These are phyloP conservation scores for Actinomucor elegans DNA, from an alignment of 371 early-diverging fungal species.

Conservation along the genomic window DNA sequence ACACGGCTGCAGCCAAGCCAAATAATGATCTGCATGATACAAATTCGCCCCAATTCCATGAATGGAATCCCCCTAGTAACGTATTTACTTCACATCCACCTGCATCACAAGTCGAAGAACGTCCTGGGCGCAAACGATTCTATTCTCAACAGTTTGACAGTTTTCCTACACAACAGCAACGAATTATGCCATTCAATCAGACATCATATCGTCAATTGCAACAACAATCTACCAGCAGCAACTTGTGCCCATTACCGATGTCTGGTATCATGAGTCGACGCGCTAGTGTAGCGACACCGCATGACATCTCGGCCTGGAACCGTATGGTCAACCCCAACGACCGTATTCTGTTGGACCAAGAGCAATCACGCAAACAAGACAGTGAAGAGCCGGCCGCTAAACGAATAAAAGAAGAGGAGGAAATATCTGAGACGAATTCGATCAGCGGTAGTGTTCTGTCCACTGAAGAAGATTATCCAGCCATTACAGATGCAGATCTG, in stretches of 20 bases:
- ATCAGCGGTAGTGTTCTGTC: not conserved
- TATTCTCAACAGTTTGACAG: slow-evolving; percentile 16
- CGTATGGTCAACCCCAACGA: slow-evolving; percentile 1
- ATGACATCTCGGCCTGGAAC: slow-evolving; percentile 24
- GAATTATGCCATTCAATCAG: not conserved
- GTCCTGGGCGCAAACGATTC: slow-evolving; percentile 9
- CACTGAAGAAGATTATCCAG: slow-evolving; percentile 23
- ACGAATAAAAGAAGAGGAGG: not conserved
- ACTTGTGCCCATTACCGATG: slow-evolving; percentile 19
- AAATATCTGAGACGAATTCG: not conserved
- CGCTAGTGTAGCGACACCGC: slow-evolving; percentile 15
- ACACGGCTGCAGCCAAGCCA: not conserved
- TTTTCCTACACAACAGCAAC: not conserved
- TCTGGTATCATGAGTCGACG: slow-evolving; percentile 16
- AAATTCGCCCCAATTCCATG: not conserved
- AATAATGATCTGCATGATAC: no score
- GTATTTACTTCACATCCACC: not conserved
- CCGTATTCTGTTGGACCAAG: not conserved
- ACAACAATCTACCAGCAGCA: not conserved
- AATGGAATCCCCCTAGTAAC: not conserved
- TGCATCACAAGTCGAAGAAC: not conserved
- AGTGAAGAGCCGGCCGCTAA: not conserved
- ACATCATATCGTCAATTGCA: not conserved
- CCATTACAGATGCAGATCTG: slow-evolving; percentile 32
- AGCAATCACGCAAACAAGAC: not conserved